These are phyloP conservation scores for Lodderomyces jiufengensis DNA, from an alignment of 1,139 yeast genomes.

Conservation along the genomic window DNA sequence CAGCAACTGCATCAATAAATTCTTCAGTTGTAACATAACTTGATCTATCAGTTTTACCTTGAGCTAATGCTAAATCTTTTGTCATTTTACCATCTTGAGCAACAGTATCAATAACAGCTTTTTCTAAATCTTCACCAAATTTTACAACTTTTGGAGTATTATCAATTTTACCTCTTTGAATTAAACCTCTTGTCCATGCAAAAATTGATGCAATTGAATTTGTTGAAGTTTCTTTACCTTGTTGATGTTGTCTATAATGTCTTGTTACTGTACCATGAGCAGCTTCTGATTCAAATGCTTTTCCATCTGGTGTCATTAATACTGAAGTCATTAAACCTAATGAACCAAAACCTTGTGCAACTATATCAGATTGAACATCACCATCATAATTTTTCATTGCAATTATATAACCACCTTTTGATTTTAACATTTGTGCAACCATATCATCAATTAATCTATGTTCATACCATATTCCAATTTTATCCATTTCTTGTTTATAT, in stretches of 20 bases:
- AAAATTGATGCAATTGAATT: constrained; percentile 97
- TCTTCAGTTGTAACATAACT: constrained; percentile 87
- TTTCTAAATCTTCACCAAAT: constrained; percentile 76
- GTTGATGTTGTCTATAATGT: constrained; percentile 91
- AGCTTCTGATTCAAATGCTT: constrained; percentile 93
- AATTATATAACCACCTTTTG: constrained; percentile 89
- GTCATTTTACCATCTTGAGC: constrained; percentile 86
- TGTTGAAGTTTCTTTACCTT: constrained; percentile 96
- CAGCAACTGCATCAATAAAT: constrained; percentile 75
- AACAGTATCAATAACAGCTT: constrained; percentile 84
- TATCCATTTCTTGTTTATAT: constrained; percentile 70
- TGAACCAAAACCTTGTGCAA: constrained; percentile 97
- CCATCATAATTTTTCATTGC: constrained; percentile 98
- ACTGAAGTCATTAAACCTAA: constrained; percentile 96
- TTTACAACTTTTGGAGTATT: constrained; percentile 75
- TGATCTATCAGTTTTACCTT: constrained; percentile 78
- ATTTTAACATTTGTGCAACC: constrained; percentile 98
- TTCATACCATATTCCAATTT: constrained; percentile 85
- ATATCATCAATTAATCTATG: constrained; percentile 95
- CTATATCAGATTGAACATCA: constrained; percentile 94
- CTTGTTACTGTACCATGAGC: constrained; percentile 98
- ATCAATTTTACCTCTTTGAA: constrained; percentile 88
- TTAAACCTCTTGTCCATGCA: constrained; percentile 93
- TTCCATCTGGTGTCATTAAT: constrained; percentile 90
- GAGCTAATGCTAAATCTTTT: constrained; percentile 87